These are phyloP conservation scores for Alternaria tenuissima DNA, from an alignment of 2,329 filamentous ascomycete genomes.

Conservation along the genomic window DNA sequence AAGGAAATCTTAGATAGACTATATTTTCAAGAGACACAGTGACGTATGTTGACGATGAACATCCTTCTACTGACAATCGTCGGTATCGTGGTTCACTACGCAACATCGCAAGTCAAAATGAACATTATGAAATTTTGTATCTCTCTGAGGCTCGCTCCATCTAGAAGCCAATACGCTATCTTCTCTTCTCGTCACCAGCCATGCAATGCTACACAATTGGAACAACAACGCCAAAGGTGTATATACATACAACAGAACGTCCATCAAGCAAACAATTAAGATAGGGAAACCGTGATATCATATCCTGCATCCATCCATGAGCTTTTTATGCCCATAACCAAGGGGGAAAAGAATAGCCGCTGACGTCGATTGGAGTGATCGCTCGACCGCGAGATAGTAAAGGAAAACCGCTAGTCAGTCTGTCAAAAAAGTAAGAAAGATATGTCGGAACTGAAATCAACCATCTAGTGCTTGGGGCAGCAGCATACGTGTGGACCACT, in stretches of 20 bases:
- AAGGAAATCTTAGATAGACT: background rate
- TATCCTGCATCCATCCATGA: background rate
- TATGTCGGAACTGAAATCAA: background rate
- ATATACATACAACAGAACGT: background rate
- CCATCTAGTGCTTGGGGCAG: constrained; percentile 44
- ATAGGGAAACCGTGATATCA: constrained; percentile 1
- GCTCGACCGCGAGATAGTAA: background rate
- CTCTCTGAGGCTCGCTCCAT: background rate
- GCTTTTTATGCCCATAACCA: background rate
- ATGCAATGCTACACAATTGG: background rate
- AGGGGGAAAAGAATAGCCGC: background rate
- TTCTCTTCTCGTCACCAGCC: background rate
- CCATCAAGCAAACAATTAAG: background rate
- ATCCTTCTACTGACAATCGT: no score
- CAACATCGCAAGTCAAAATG: background rate
- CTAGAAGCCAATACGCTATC: background rate
- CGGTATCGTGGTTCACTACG: no score
- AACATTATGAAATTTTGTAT: background rate
- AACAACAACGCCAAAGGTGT: background rate
- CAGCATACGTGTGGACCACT: constrained; percentile 56
- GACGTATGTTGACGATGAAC: no score
- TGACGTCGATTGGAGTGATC: background rate
- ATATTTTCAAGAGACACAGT: background rate
- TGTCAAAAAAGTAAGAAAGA: constrained; percentile 4
- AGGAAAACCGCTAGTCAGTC: background rate